Evolutionary conservation across 1,284 basidiomycete species (phyloP).

Genomic region (Malassezia pachydermatis): DNA sequence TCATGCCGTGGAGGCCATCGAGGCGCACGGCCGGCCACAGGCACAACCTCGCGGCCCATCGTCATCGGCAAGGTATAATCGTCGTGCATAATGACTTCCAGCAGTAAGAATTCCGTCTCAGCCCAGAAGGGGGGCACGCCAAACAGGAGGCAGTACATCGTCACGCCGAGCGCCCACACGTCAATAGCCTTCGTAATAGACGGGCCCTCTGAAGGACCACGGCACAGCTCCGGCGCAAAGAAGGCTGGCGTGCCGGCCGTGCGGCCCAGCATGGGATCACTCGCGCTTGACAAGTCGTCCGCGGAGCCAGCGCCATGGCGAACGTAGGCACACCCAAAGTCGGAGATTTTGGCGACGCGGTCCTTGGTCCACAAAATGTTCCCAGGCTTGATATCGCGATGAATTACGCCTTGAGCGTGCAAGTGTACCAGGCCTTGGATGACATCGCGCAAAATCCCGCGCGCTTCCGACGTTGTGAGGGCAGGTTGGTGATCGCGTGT

Average conservation of each 20-base stretch:
- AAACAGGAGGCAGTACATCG: conserved; percentile 86
- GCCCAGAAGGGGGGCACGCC: conserved; percentile 65
- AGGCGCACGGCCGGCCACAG: conserved; percentile 28
- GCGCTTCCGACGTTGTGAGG: conserved; percentile 68
- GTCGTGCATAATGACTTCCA: conserved; percentile 68
- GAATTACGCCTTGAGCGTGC: conserved; percentile 93
- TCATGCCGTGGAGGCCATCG: conserved; percentile 28
- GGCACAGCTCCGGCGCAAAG: conserved; percentile 86
- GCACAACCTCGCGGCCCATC: conserved; percentile 65
- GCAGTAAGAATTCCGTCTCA: conserved; percentile 66
- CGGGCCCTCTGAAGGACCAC: conserved; percentile 36
- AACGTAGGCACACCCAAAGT: conserved; percentile 68
- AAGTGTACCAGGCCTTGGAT: conserved; percentile 87
- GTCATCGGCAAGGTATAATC: conserved; percentile 63
- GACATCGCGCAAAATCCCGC: conserved; percentile 80
- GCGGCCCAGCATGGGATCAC: conserved; percentile 61
- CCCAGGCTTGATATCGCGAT: conserved; percentile 97
- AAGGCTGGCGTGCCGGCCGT: conserved; percentile 97
- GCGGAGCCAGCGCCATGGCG: conserved; percentile 50
- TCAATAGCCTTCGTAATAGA: conserved; percentile 86
- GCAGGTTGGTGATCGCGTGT: conserved; percentile 58
- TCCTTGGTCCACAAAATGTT: conserved; percentile 81
- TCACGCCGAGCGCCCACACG: conserved; percentile 98
- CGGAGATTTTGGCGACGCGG: conserved; percentile 80
- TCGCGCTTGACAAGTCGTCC: conserved; percentile 4